Evolutionary conservation across 495 filamentous ascomycete genomes (phyloP), one percentile per base, ranked within the genome.

Genomic region (Lasiosphaeria hispida): DNA sequence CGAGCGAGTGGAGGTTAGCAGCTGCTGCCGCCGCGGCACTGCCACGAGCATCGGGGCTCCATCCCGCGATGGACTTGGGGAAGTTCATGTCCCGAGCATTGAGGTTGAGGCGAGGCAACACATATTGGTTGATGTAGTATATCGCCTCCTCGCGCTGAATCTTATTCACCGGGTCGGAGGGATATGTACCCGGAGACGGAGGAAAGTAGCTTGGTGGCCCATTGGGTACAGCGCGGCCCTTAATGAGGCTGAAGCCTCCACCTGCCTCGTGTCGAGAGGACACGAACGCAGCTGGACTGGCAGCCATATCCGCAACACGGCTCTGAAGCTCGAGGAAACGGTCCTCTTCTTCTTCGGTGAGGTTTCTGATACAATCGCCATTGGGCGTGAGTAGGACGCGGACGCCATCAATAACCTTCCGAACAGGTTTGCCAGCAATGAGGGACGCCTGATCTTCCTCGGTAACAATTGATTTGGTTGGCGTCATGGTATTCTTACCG

Each of bases 321-420:
- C 83, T 78, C 70, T 96, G 90, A 0, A 96, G 78, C 51, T 83
- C 77, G 11, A 97, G 73, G 57, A 89, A 93, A 8, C 86, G 82
- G 18, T 87, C 79, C 59, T 96, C 91, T 65, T 95, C 89, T 33
- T 89, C 87, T 11, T 78, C 66, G 10, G 81, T 87, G 17, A 98
- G 75, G 59, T 91, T 90, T 38, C 84, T 84, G 30, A 97, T 77
- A 53, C 88, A 87, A 54, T 86, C 84, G 4, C 91, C 91, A 55
- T 87, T 85, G 3, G 92, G 90, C 1, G 89, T 92, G 50, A 94
- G 84, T 45, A 94, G 73, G 51, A 85, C 81, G 23, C 81, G 77
- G 34, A 76, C 73, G 17, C 74, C 74, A 33, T 78, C 77, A 14
- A 75, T 64, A 0, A 71, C 59, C 62, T 84, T 84, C 45, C 75